phyloP scores from a whole-genome alignment of 2,329 filamentous ascomycete species.

The Bipolaris victoriae region DNA sequence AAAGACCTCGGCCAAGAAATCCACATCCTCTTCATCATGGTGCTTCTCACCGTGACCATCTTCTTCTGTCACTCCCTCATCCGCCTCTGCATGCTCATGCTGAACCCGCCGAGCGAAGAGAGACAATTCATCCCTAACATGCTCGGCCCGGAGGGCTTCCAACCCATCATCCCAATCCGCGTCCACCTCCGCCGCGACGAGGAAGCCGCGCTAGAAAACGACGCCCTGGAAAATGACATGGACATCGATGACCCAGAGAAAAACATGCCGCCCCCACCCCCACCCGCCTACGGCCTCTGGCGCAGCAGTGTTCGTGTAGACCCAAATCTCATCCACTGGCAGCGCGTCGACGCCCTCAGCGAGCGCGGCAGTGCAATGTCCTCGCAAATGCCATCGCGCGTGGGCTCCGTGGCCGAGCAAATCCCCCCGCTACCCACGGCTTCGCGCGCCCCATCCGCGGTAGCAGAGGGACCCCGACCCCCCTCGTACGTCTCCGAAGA shows the following conservation, averaged over 20 bases:
- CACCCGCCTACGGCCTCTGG: slow-evolving; percentile 87
- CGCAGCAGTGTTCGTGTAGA: slow-evolving; percentile 81
- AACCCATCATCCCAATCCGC: slow-evolving; percentile 75
- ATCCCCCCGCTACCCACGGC: not conserved
- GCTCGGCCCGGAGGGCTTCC: slow-evolving; percentile 66
- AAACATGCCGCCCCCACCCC: slow-evolving; percentile 49
- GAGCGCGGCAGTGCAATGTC: slow-evolving; percentile 11
- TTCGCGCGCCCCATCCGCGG: not conserved
- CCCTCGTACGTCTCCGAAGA: slow-evolving; percentile 80
- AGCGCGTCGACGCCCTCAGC: slow-evolving; percentile 56
- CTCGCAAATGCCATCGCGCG: slow-evolving; percentile 4
- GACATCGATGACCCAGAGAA: slow-evolving; percentile 28
- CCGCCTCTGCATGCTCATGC: slow-evolving; percentile 71
- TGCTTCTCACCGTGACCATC: slow-evolving; percentile 74
- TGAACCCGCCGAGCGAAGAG: slow-evolving; percentile 51
- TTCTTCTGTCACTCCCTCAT: slow-evolving; percentile 83
- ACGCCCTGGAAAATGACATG: slow-evolving; percentile 49
- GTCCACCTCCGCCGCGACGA: slow-evolving; percentile 78
- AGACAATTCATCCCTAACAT: slow-evolving; percentile 54
- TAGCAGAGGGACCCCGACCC: slow-evolving; percentile 57
- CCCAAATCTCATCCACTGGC: slow-evolving; percentile 82
- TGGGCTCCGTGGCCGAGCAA: slow-evolving; percentile 6
- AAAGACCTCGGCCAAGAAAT: slow-evolving; percentile 71
- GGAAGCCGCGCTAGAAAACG: slow-evolving; percentile 63
- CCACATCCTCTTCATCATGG: slow-evolving; percentile 78